A percentile compares a stretch with the other conserved stretches of the same genome.
phyloP scores from a whole-genome alignment of 257 asterid species.

The Linderniella brevidens region DNA sequence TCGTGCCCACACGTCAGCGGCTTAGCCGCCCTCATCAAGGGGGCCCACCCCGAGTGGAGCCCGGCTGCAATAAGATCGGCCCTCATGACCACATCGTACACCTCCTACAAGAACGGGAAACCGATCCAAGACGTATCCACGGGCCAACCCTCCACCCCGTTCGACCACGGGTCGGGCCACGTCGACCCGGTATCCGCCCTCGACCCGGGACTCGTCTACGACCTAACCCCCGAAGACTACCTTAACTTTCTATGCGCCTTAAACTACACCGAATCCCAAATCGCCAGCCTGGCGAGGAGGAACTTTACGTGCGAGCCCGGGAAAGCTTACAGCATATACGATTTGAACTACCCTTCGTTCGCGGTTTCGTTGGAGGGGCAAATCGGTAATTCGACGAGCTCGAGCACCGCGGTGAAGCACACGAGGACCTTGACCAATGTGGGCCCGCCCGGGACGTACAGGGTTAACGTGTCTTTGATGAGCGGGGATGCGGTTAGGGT shows the following conservation, averaged over 20 bases:
- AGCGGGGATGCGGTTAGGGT: slow-evolving; percentile 33
- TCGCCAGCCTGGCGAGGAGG: slow-evolving; percentile 40
- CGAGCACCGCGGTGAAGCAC: slow-evolving; percentile 33
- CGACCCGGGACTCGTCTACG: slow-evolving; percentile 77
- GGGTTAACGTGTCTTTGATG: slow-evolving; percentile 27
- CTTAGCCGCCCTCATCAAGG: slow-evolving; percentile 16
- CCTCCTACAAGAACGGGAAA: slow-evolving; percentile 50
- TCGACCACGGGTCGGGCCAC: slow-evolving; percentile 76
- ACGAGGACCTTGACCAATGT: slow-evolving; percentile 64
- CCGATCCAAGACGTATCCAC: slow-evolving; percentile 44
- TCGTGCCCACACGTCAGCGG: slow-evolving; percentile 25
- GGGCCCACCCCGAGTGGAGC: slow-evolving; percentile 12
- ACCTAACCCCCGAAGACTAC: slow-evolving; percentile 31
- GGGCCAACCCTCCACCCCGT: slow-evolving; percentile 65
- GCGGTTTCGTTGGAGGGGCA: slow-evolving; percentile 15
- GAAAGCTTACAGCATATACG: slow-evolving; percentile 36
- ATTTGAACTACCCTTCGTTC: slow-evolving; percentile 86
- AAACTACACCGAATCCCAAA: slow-evolving; percentile 45
- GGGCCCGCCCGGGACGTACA: slow-evolving; percentile 58
- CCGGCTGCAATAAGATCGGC: slow-evolving; percentile 45
- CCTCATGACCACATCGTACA: slow-evolving; percentile 53
- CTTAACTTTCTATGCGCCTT: slow-evolving; percentile 62
- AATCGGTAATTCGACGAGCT: slow-evolving; percentile 2
- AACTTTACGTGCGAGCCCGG: slow-evolving; percentile 43
- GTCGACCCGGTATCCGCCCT: slow-evolving; percentile 82